Conservation (phyloP, 768 basidiomycete species). For the Lactarius sp. region DNA sequence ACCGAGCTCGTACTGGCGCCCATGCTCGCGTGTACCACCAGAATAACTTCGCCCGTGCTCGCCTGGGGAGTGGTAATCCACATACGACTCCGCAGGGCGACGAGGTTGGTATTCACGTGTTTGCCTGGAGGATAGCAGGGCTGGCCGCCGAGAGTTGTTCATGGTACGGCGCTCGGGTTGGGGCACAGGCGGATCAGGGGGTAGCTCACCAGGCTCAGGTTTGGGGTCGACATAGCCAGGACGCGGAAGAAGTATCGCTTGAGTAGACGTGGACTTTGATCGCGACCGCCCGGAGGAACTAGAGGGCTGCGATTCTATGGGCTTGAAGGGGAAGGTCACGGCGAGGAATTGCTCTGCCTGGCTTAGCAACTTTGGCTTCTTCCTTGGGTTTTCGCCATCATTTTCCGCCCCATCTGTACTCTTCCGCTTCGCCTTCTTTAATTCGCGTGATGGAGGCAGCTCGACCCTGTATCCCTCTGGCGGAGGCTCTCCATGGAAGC, state of each 20-base stretch:
- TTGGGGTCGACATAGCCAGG: slow-evolving; percentile 26
- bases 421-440: slow-evolving; percentile 27
- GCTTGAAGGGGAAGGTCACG: not conserved
- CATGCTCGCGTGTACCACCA: slow-evolving; percentile 7
- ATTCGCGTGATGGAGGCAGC: slow-evolving; percentile 28
- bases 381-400: not conserved
- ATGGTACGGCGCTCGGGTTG: not conserved
- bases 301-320: not conserved
- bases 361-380: slow-evolving; percentile 7
- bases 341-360: slow-evolving; percentile 15
- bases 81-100: not conserved
- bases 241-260: slow-evolving; percentile 4
- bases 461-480: slow-evolving; percentile 40
- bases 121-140: not conserved
- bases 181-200: slow-evolving; percentile 1
- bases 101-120: not conserved
- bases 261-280: not conserved
- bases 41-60: not conserved
- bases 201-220: slow-evolving; percentile 13
- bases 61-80: not conserved
- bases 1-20: slow-evolving; percentile 20
- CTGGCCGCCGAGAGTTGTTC: not conserved
- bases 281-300: not conserved
- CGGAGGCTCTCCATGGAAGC: slow-evolving; percentile 43
- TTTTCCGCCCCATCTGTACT: slow-evolving; percentile 8